Percentiles rank a stretch among this genome's conserved stretches.
Conservation (phyloP, 2,329 filamentous ascomycete genomes). For the Knoxdaviesia proteae region DNA sequence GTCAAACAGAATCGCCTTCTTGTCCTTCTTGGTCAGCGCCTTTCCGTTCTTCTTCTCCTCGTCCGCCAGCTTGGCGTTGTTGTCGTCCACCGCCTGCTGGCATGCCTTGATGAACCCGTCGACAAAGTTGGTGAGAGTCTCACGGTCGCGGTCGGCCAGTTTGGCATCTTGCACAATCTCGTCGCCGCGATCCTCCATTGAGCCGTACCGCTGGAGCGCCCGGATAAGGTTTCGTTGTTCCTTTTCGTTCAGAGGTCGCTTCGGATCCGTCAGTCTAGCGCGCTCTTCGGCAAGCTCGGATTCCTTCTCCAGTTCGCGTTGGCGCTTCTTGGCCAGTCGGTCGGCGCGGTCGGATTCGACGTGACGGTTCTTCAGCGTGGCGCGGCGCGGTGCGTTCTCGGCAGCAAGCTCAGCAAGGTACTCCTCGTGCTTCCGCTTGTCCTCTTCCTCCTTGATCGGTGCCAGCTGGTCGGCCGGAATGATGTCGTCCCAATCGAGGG, state of each 20-base stretch:
- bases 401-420: conserved; percentile 69
- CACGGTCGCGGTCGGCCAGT: conserved; percentile 59
- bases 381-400: conserved; percentile 66
- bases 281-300: conserved; percentile 55
- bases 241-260: conserved; percentile 75
- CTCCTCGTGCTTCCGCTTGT: conserved; percentile 61
- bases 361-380: conserved; percentile 34
- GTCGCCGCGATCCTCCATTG: conserved; percentile 68
- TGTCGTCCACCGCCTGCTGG: conserved; percentile 38
- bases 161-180: conserved; percentile 79
- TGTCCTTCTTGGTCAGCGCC: conserved; percentile 82
- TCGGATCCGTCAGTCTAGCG: conserved; percentile 59
- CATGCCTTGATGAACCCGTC: conserved; percentile 47
- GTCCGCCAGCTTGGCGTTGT: conserved; percentile 52
- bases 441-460: conserved; percentile 73
- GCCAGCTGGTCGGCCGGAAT: conserved; percentile 88
- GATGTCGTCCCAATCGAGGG: conserved; percentile 91
- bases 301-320: conserved; percentile 45
- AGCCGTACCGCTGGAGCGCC: conserved; percentile 78
- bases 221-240: conserved; percentile 83
- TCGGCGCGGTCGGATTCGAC: conserved; percentile 42
- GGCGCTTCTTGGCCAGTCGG: conserved; percentile 42
- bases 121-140: conserved; percentile 57
- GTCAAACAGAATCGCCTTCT: conserved; percentile 90
- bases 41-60: conserved; percentile 72